Base-by-base conservation (phyloP, 805 yeast species). In the Starmerella gropengiesseri region DNA sequence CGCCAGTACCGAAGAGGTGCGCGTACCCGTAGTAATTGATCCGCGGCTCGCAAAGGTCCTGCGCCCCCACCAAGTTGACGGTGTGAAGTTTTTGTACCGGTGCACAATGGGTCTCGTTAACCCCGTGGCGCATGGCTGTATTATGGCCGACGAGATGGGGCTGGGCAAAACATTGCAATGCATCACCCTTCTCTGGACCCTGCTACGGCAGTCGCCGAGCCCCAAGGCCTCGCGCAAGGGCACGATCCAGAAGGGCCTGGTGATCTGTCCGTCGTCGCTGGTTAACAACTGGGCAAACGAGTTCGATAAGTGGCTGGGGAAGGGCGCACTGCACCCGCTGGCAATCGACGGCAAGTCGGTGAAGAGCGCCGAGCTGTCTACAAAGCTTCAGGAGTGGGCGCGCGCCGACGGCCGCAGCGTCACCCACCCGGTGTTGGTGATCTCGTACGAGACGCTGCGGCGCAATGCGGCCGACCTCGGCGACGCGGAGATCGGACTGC, bases 101-200 rank as follows among this genome's bases (percentile, higher is more conserved):
- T 89, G 98, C 61, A 85, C 94, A 0, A 73, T 95, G 1, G 98
- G 98, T 0, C 62, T 87, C 26, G 49, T 66, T 9, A 64, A 65
- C 27, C 53, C 55, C 1, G 69, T 80, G 26, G 96, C 96, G 0
- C 76, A 81, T 55, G 98, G 98, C 3, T 89, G 96, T 57, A 89
- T 89, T 39, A 89, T 89, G 97, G 96, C 96, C 0, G 96, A 86
- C 63, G 96, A 83, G 60, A 86, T 86, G 96, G 96, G 95, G 4
- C 67, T 85, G 30, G 95, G 95, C 20, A 85, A 85, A 58, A 85
- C 95, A 0, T 66, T 85, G 20, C 95, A 85, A 59, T 89, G 97
- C 60, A 71, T 89, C 26, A 70, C 95, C 0, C 67, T 89, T 25
- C 71, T 87, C 82, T 89, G 97, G 97, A 89, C 96, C 0, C 60